Percentiles rank a stretch among this genome's conserved stretches.
Conservation (phyloP, 2,329 filamentous ascomycete species). For the Apiospora marii region DNA sequence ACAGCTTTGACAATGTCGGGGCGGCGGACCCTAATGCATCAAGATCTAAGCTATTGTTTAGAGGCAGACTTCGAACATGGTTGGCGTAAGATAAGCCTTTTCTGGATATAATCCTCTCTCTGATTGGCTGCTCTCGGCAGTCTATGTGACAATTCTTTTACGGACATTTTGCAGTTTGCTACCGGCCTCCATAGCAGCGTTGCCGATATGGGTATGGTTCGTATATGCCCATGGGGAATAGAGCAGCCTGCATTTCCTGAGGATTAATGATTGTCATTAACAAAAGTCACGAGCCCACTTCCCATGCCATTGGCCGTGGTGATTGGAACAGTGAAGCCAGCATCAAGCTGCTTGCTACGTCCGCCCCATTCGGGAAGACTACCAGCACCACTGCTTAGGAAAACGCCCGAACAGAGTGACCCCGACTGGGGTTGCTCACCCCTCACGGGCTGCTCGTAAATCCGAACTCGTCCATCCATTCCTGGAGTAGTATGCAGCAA, state of each 20-base stretch:
- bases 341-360: background rate
- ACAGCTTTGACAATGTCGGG: slow-evolving; percentile 4
- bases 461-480: slow-evolving; percentile 9
- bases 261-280: slow-evolving; percentile 12
- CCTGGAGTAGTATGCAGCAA: slow-evolving; percentile 18
- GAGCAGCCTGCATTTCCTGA: slow-evolving; percentile 6
- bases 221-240: slow-evolving; percentile 13
- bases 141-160: slow-evolving; percentile 25
- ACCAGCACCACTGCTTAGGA: background rate
- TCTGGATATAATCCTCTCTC: background rate
- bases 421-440: background rate
- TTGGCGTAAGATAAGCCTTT: slow-evolving; percentile 22
- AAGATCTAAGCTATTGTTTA: slow-evolving; percentile 22
- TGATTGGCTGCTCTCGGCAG: slow-evolving; percentile 17
- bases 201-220: slow-evolving; percentile 1
- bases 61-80: slow-evolving; percentile 10
- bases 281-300: slow-evolving; percentile 7
- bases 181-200: slow-evolving; percentile 8
- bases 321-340: background rate
- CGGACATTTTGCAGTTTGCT: slow-evolving; percentile 1
- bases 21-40: slow-evolving; percentile 23
- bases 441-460: slow-evolving; percentile 14
- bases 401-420: no score
- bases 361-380: background rate
- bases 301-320: slow-evolving; percentile 4